Base-by-base conservation (phyloP, 371 early-diverging fungal species). In the Syncephalastrum monosporum region DNA sequence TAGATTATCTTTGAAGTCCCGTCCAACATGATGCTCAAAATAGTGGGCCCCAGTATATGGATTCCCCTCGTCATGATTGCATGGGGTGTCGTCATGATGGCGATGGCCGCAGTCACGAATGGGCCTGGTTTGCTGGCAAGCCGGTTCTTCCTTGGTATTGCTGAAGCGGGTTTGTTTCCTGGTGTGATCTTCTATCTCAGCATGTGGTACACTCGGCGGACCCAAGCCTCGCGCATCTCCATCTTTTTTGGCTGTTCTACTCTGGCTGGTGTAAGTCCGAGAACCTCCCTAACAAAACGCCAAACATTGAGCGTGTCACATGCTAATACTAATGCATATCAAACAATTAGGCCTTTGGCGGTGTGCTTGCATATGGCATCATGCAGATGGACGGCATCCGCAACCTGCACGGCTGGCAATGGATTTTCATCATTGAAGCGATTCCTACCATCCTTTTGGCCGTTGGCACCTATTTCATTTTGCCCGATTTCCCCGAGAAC, bases 371-470 rank as follows among this genome's bases (percentile, higher is more conserved):
- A 43, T 83, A 80, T 60, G 83, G 76, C 33, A 80, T 86, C 48
- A 65, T 69, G 58, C 74, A 79, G 48, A 80, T 89, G 75, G 76
- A 86, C 42, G 84, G 86, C 17, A 12, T 72, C 17, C 52, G 46
- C 13, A 65, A 64, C 29, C 59, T 84, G 5, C 57, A 59, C 51
- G 85, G 80, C 1, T 87, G 87, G 87, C 84, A 84, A 56, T 83
- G 83, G 85, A 81, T 91, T 47, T 91, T 91, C 61, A 79, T 91
- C 27, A 77, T 91, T 45, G 89, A 90, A 61, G 91, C 90, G 5
- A 57, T 90, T 42, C 84, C 86, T 3, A 84, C 92, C 0, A 66
- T 87, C 2, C 33, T 87, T 1, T 70, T 89, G 47, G 82, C 90
- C 10, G 42, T 84, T 24, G 55, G 74, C 6, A 70, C 85, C 29